These are phyloP conservation scores for Cutaneotrichosporon sp. DNA, from an alignment of 1,284 basidiomycete genomes.

Conservation along the genomic window DNA sequence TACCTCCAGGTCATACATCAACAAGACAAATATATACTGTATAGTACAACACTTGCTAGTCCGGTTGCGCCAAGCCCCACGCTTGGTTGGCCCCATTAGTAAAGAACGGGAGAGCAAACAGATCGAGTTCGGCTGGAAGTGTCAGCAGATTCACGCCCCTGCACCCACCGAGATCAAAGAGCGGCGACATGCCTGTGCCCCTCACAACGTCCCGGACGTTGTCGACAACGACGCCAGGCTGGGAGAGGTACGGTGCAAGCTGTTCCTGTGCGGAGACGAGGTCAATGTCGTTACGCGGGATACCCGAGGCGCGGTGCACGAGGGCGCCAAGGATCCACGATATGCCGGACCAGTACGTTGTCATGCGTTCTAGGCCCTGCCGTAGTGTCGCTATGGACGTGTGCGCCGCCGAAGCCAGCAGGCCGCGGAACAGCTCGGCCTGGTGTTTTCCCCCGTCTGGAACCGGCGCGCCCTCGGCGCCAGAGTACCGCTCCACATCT, in stretches of 20 bases:
- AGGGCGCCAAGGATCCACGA: constrained; percentile 26
- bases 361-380: constrained; percentile 22
- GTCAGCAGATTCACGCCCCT: neutral
- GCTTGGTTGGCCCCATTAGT: neutral
- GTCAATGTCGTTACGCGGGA: constrained; percentile 23
- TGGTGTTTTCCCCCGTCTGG: neutral
- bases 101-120: neutral
- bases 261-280: constrained; percentile 24
- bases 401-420: constrained; percentile 20
- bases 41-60: neutral
- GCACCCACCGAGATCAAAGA: neutral
- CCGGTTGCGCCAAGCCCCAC: neutral
- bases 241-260: neutral
- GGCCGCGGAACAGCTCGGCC: constrained; percentile 16
- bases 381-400: constrained; percentile 22
- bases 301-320: constrained; percentile 21
- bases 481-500: constrained; percentile 12
- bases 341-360: constrained; percentile 25
- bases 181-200: neutral
- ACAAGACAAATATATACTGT: too few relatives aligned
- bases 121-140: neutral
- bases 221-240: neutral
- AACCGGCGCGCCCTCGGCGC: neutral
- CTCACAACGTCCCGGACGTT: too few relatives aligned
- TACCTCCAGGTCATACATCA: too few relatives aligned